Conservation (phyloP, 305 asterid genomes). For the Rubia tinctorum region DNA sequence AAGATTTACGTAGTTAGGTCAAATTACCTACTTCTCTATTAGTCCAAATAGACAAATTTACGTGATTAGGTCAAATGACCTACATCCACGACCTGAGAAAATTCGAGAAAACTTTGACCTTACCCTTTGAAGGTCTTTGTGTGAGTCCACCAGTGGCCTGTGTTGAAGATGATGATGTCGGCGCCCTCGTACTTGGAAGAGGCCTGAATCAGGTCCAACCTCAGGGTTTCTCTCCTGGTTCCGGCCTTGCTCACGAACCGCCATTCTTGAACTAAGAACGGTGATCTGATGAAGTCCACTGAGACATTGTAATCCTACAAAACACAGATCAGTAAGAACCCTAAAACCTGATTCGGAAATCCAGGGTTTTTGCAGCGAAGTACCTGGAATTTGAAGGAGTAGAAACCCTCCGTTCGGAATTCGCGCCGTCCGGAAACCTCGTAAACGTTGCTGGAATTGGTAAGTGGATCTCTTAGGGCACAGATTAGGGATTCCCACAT, state of each 20-base stretch:
- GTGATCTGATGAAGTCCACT: constrained; percentile 64
- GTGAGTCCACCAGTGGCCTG: constrained; percentile 93
- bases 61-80: no score
- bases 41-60: no score
- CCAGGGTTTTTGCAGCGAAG: no score
- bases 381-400: constrained; percentile 63
- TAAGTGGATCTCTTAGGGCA: constrained; percentile 54
- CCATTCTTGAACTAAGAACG: constrained; percentile 74
- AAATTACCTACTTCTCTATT: no score
- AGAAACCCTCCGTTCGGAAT: constrained; percentile 54
- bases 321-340: neutral
- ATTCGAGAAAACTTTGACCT: no score
- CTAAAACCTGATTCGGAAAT: no score
- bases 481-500: constrained; percentile 89
- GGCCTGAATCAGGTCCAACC: constrained; percentile 52
- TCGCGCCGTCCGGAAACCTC: constrained; percentile 55
- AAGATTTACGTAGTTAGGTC: no score
- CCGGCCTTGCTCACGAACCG: constrained; percentile 40
- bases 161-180: constrained; percentile 60
- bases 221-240: constrained; percentile 54
- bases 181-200: constrained; percentile 49
- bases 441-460: constrained; percentile 54
- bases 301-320: constrained; percentile 50
- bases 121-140: constrained; percentile 71
- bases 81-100: no score